phyloP scores from a whole-genome alignment of 2,329 filamentous ascomycete genomes.

The Nigrograna mackinnonii region DNA sequence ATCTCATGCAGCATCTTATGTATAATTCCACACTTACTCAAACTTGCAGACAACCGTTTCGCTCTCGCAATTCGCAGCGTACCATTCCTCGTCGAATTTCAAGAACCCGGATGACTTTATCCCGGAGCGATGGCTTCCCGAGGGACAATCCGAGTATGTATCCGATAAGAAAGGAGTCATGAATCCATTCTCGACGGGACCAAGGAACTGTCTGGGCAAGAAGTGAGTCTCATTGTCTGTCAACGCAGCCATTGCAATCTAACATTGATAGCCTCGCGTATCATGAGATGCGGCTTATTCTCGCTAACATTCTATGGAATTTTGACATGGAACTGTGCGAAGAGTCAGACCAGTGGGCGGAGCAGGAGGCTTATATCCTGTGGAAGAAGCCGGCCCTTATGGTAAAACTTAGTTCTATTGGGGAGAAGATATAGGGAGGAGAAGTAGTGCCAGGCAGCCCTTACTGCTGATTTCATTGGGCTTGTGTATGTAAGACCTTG shows the following conservation, averaged over 20 bases:
- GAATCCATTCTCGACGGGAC: conserved; percentile 22
- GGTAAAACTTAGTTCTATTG: conserved; percentile 14
- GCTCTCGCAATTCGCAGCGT: conserved; percentile 13
- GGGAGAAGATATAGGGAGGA: too few relatives aligned
- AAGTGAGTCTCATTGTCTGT: conserved; percentile 24
- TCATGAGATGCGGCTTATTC: conserved; percentile 23
- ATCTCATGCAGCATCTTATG: too few relatives aligned
- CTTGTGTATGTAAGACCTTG: too few relatives aligned
- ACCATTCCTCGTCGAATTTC: conserved; percentile 21
- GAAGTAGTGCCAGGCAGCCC: too few relatives aligned
- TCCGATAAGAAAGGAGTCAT: conserved; percentile 12
- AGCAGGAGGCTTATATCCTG: conserved; percentile 30
- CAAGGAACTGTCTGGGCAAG: conserved; percentile 29
- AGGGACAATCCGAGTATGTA: conserved; percentile 12
- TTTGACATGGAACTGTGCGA: conserved; percentile 15
- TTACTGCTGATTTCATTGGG: too few relatives aligned
- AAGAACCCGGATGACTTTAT: conserved; percentile 18
- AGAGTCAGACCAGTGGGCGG: conserved; percentile 7
- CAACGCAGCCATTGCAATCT: neutral
- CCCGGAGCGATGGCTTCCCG: conserved; percentile 35
- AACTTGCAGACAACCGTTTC: conserved; percentile 14
- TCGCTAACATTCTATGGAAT: conserved; percentile 17
- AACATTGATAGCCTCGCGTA: conserved; percentile 28
- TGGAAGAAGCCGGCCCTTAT: conserved; percentile 31
- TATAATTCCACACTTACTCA: too few relatives aligned